Evolutionary conservation across 495 filamentous ascomycete genomes (phyloP), one percentile per base, ranked within the genome.

Genomic region (Filosporella fistucella): DNA sequence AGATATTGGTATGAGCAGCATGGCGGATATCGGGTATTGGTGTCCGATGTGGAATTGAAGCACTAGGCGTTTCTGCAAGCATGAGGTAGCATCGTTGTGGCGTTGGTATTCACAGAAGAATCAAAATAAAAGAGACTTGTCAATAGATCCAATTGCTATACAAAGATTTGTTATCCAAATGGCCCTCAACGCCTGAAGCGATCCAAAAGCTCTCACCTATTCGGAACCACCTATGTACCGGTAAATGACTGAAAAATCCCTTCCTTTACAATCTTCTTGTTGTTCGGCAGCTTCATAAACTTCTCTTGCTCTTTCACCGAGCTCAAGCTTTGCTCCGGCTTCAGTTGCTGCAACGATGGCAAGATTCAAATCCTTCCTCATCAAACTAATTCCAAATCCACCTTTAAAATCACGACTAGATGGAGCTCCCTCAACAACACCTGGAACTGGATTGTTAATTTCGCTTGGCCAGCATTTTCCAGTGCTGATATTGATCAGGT

Each of bases 401-500:
- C 88, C 89, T 13, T 74, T 67, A 52, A 94, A 96, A 7, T 80
- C 88, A 17, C 80, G 76, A 30, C 71, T 75, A 0, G 90, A 84
- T 1, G 89, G 87, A 1, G 88, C 76, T 6, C 73, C 75, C 32
- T 83, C 78, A 8, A 88, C 72, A 0, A 91, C 88, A n/a, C 86
- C 89, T 32, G 88, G 85, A 9, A 95, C 87, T 1, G 91, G 91
- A 58, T 96, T 96, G 61, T 96, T 96, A 36, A 91, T 65, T 62
- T 95, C 91, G 49, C 81, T 89, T 7, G 89, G 87, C 91, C 91
- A 96, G 72, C 88, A 95, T 42, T 76, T 81, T 28, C 91, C 91
- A 1, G 88, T 94, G 38, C 84, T 88, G 16, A 82, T 78, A 60
- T 93, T 95, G 63, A 95, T 85, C 65, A 96, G 72, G 30, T 80